phyloP scores from a whole-genome alignment of 2,329 filamentous ascomycete species.

The Acrodontium crateriforme region DNA sequence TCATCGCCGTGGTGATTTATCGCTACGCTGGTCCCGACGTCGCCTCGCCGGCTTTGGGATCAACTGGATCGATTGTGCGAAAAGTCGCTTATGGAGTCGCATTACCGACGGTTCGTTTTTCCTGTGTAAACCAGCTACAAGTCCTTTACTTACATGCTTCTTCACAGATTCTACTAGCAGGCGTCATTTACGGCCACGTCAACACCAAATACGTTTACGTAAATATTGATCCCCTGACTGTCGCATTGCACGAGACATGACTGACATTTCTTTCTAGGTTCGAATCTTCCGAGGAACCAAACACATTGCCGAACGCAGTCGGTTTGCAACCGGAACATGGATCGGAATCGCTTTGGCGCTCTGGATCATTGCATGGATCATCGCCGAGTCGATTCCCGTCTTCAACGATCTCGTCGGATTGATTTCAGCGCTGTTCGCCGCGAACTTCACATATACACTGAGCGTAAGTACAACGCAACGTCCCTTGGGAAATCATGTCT shows the following conservation, averaged over 20 bases:
- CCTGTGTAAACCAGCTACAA: background rate
- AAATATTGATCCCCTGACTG: no score
- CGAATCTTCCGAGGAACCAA: slow-evolving; percentile 49
- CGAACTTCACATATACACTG: no score
- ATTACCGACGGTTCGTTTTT: slow-evolving; percentile 38
- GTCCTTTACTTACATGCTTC: slow-evolving; percentile 1
- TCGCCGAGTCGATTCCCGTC: slow-evolving; percentile 56
- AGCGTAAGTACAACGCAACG: slow-evolving; percentile 2
- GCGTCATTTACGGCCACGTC: slow-evolving; percentile 55
- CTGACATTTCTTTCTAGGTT: no score
- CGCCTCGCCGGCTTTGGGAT: slow-evolving; percentile 50
- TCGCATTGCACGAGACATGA: no score
- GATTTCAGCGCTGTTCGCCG: slow-evolving; percentile 46
- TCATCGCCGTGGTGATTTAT: slow-evolving; percentile 55
- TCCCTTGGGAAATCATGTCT: no score
- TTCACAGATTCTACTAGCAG: slow-evolving; percentile 46
- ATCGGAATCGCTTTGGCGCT: slow-evolving; percentile 39
- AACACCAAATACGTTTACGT: slow-evolving; percentile 53
- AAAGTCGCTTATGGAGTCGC: slow-evolving; percentile 57
- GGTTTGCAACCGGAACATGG: slow-evolving; percentile 42
- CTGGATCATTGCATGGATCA: slow-evolving; percentile 53
- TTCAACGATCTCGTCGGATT: slow-evolving; percentile 55
- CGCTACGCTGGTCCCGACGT: slow-evolving; percentile 47
- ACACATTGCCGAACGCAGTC: slow-evolving; percentile 22
- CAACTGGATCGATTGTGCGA: slow-evolving; percentile 38